Evolutionary conservation across 768 basidiomycete genomes (phyloP).

Genomic region (Aureoboletus auriporus): DNA sequence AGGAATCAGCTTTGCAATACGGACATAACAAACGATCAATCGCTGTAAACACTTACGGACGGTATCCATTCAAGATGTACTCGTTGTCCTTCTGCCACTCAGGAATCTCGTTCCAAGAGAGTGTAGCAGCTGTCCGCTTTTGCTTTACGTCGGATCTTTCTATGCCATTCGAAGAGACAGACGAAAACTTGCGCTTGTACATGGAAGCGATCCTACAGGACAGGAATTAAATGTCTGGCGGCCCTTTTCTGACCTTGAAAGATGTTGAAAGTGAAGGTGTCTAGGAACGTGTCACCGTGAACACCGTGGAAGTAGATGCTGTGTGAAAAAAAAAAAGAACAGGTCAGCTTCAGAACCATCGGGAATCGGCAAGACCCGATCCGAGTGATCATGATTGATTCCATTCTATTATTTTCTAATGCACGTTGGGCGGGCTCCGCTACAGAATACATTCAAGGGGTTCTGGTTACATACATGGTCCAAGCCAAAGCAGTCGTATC

Average conservation of each 20-base stretch:
- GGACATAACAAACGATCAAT: slow-evolving; percentile 6
- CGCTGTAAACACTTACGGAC: slow-evolving; percentile 43
- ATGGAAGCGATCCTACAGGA: slow-evolving; percentile 3
- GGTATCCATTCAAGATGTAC: slow-evolving; percentile 65
- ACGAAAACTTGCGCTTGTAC: slow-evolving; percentile 9
- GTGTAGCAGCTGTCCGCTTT: slow-evolving; percentile 20
- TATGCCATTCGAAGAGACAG: slow-evolving; percentile 8
- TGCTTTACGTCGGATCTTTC: neutral
- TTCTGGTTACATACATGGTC: slow-evolving; percentile 15
- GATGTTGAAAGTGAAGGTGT: slow-evolving; percentile 7
- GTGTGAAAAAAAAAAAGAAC: neutral
- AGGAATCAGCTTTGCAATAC: neutral
- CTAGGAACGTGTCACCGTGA: neutral
- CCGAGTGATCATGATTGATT: slow-evolving; percentile 23
- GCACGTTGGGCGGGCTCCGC: slow-evolving; percentile 17
- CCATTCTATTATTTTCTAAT: slow-evolving; percentile 20
- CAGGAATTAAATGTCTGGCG: slow-evolving; percentile 1
- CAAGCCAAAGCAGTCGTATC: slow-evolving; percentile 9
- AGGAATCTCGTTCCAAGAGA: slow-evolving; percentile 56
- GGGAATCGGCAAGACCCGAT: slow-evolving; percentile 11
- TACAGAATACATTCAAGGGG: neutral
- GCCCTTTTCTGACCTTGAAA: neutral
- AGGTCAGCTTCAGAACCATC: no score
- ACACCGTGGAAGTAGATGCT: neutral
- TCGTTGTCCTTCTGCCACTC: slow-evolving; percentile 75